Evolutionary conservation across 192 early-diverging fungal genomes (phyloP).

Genomic region (Chytriomyces confervae): DNA sequence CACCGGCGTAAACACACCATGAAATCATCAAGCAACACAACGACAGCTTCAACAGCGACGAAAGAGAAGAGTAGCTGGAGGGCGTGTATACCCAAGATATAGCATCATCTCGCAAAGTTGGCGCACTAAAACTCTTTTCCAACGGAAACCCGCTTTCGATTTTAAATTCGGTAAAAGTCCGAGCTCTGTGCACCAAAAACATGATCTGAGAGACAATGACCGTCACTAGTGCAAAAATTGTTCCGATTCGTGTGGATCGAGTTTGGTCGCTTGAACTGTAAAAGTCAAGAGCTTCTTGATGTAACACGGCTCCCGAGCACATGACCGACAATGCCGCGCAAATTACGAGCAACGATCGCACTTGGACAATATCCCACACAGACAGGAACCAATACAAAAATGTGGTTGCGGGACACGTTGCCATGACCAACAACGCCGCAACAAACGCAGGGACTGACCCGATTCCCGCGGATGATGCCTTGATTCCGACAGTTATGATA

Average conservation of each 20-base stretch:
- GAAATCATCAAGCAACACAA: neutral
- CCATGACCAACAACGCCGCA: conserved; percentile 9
- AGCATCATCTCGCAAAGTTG: conserved; percentile 20
- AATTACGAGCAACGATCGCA: neutral
- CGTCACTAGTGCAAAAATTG: conserved; percentile 12
- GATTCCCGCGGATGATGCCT: neutral
- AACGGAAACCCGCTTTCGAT: conserved; percentile 3
- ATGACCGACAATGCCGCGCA: conserved; percentile 2
- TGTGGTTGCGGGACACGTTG: neutral
- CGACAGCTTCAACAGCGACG: neutral
- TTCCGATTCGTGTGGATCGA: conserved; percentile 1
- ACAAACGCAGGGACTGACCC: conserved; percentile 1
- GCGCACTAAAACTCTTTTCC: neutral
- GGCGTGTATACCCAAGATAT: conserved; percentile 24
- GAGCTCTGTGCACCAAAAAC: conserved; percentile 12
- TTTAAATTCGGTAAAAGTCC: conserved; percentile 13
- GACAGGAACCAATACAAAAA: conserved; percentile 24
- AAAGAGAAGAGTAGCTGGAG: conserved; percentile 3
- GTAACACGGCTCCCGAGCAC: neutral
- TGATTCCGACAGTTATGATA: conserved; percentile 5
- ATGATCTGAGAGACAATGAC: conserved; percentile 1
- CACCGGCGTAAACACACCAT: neutral
- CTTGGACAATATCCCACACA: neutral
- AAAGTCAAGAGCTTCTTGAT: conserved; percentile 1
- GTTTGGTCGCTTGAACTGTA: neutral